phyloP scores from a whole-genome alignment of 1,284 basidiomycete genomes.

The Xerocomus alliaceus region DNA sequence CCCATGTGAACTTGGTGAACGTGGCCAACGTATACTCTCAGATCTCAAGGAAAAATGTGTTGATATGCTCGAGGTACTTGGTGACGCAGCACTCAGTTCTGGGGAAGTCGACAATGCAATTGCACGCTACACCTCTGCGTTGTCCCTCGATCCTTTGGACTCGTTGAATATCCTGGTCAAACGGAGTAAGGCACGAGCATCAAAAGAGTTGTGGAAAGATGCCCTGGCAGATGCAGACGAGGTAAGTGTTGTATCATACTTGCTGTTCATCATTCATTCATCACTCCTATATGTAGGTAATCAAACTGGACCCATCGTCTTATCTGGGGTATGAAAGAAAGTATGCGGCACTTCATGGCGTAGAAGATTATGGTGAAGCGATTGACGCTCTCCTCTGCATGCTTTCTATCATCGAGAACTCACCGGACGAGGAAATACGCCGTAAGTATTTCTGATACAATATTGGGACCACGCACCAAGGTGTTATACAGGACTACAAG shows the following conservation, averaged over 20 bases:
- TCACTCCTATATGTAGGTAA: slow-evolving; percentile 1
- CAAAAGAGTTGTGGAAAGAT: slow-evolving; percentile 1
- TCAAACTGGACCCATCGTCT: slow-evolving; percentile 2
- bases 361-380: slow-evolving; percentile 1
- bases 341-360: slow-evolving; percentile 2
- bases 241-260: background rate
- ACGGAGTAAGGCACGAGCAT: slow-evolving; percentile 7
- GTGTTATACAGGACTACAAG: slow-evolving; percentile 3
- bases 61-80: background rate
- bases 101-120: background rate
- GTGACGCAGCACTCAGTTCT: background rate
- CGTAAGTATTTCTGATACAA: slow-evolving; percentile 3
- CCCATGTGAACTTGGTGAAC: background rate
- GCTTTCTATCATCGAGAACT: slow-evolving; percentile 13
- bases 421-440: slow-evolving; percentile 2
- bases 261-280: background rate
- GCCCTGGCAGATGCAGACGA: slow-evolving; percentile 12
- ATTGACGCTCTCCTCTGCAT: background rate
- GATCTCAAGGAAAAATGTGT: slow-evolving; percentile 6
- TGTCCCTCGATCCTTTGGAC: slow-evolving; percentile 5
- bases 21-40: background rate
- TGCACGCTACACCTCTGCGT: slow-evolving; percentile 2
- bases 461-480: background rate
- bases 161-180: slow-evolving; percentile 1
- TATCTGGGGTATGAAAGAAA: slow-evolving; percentile 13